phyloP scores from a whole-genome alignment of 2,329 filamentous ascomycete species.

The Torrubiella hemipterigena region DNA sequence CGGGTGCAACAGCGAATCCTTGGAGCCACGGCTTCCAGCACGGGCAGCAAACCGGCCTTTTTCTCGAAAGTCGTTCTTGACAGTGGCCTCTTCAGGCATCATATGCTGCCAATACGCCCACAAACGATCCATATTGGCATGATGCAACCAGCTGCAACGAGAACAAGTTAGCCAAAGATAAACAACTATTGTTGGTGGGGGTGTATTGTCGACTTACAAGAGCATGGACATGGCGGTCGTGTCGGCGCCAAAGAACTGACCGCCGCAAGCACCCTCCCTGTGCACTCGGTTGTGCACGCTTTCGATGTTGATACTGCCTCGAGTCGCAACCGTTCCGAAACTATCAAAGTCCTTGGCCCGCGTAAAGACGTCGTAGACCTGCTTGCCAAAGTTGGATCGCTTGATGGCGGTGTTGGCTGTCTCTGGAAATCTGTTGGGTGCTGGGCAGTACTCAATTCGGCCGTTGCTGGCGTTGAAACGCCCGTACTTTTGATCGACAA shows the following conservation, averaged over 20 bases:
- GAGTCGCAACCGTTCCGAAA: constrained; percentile 10
- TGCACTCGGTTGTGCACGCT: constrained; percentile 18
- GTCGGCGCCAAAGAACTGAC: constrained; percentile 20
- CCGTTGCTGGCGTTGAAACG: no score
- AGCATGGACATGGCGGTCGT: constrained; percentile 31
- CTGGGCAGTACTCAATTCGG: constrained; percentile 27
- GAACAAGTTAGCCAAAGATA: no score
- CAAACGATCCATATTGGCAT: constrained; percentile 43
- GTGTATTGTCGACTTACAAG: constrained; percentile 22
- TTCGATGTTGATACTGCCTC: constrained; percentile 22
- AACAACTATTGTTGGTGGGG: constrained; percentile 24
- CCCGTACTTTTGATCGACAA: constrained; percentile 19
- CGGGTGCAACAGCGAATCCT: constrained; percentile 26
- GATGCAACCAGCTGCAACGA: constrained; percentile 21
- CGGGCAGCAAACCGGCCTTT: constrained; percentile 19
- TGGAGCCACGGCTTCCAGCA: constrained; percentile 17
- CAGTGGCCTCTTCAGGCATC: constrained; percentile 14
- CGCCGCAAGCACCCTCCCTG: constrained; percentile 13
- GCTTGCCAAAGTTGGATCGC: constrained; percentile 11
- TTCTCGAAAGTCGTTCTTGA: constrained; percentile 12
- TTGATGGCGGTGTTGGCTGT: constrained; percentile 16
- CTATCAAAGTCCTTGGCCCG: constrained; percentile 12
- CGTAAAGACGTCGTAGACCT: constrained; percentile 16
- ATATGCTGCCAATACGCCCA: constrained; percentile 34
- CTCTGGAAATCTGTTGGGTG: constrained; percentile 7